A percentile compares a stretch with the other conserved stretches of the same genome.
Evolutionary conservation across 2,329 filamentous ascomycete species (phyloP).

Genomic region (Phyllosticta citriasiana): DNA sequence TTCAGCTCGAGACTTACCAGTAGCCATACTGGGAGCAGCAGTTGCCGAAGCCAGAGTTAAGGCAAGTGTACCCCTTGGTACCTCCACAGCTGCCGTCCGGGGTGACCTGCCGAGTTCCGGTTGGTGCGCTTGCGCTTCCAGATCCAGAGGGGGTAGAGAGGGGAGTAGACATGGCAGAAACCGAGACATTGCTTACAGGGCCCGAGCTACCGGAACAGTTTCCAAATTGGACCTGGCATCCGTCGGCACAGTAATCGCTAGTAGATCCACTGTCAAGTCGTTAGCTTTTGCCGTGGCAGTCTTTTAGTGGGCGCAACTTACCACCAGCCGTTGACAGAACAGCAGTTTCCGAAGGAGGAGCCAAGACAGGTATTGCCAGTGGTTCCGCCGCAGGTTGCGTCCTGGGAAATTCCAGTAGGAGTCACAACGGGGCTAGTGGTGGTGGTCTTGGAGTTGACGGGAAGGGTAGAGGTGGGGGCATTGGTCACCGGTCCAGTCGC

Average conservation of each 20-base stretch:
- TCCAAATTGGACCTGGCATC: constrained; percentile 19
- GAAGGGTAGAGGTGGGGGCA: constrained; percentile 18
- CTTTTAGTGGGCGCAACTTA: neutral
- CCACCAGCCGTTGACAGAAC: constrained; percentile 15
- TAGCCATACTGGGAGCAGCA: constrained; percentile 35
- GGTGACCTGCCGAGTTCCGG: constrained; percentile 23
- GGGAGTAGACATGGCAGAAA: constrained; percentile 10
- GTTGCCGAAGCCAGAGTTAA: constrained; percentile 32
- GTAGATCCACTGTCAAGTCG: constrained; percentile 4
- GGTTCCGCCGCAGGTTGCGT: constrained; percentile 17
- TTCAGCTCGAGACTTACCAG: constrained; percentile 20
- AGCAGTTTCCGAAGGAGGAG: constrained; percentile 16
- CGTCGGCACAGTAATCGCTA: constrained; percentile 19
- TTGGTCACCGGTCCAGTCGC: constrained; percentile 25
- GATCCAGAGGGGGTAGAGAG: neutral
- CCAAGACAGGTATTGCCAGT: constrained; percentile 9
- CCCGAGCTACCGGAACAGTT: constrained; percentile 13
- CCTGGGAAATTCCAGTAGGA: constrained; percentile 13
- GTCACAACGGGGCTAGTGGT: constrained; percentile 3
- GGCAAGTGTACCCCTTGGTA: constrained; percentile 31
- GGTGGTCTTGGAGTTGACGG: constrained; percentile 21
- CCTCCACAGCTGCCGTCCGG: constrained; percentile 34
- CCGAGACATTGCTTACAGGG: constrained; percentile 4
- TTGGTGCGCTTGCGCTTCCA: constrained; percentile 5
- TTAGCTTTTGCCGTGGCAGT: neutral